Evolutionary conservation across 441 rosid species (phyloP).

Genomic region (Cnidoscolus chayamansa): DNA sequence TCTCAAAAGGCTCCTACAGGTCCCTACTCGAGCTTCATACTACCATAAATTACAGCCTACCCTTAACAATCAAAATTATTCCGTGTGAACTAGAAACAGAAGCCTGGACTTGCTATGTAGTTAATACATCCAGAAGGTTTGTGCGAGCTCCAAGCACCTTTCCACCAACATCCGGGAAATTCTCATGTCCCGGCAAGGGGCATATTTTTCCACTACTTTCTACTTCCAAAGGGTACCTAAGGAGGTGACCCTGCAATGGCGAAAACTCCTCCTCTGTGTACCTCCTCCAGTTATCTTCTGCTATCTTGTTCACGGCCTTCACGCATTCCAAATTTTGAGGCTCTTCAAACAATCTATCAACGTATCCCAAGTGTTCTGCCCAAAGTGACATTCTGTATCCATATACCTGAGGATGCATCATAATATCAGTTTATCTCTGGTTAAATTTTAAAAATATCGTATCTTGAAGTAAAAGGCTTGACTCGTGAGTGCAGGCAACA

Average conservation of each 20-base stretch:
- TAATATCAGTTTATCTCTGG: constrained; percentile 1
- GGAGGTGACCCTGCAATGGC: constrained; percentile 61
- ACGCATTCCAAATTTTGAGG: constrained; percentile 59
- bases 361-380: constrained; percentile 73
- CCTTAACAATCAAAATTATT: not conserved
- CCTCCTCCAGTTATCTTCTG: constrained; percentile 66
- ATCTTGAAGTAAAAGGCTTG: not conserved
- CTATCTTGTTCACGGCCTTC: constrained; percentile 53
- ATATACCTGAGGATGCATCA: constrained; percentile 42
- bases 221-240: constrained; percentile 63
- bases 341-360: constrained; percentile 44
- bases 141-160: constrained; percentile 63
- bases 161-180: constrained; percentile 81
- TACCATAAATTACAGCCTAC: not conserved
- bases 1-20: not conserved
- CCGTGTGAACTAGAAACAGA: not conserved
- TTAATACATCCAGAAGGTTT: constrained; percentile 64
- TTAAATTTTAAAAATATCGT: not conserved
- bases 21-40: not conserved
- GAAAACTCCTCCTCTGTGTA: constrained; percentile 41
- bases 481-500: not conserved
- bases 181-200: constrained; percentile 53
- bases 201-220: constrained; percentile 50
- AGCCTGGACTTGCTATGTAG: constrained; percentile 40
- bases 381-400: constrained; percentile 85